phyloP scores from a whole-genome alignment of 2,329 filamentous ascomycete species.

The Ophiostoma ulmi region DNA sequence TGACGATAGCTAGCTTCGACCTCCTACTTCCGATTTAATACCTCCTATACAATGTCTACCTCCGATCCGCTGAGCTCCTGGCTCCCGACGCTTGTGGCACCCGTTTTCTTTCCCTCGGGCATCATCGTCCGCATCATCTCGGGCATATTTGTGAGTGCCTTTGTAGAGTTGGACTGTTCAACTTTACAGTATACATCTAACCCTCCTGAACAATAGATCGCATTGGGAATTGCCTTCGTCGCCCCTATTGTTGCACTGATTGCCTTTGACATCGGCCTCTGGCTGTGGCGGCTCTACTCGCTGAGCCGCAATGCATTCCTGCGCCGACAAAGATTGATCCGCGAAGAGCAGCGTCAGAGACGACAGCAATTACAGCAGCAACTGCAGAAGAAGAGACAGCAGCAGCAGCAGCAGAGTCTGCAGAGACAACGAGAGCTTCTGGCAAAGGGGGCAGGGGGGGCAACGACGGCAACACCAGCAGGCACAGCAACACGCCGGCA shows the following conservation, averaged over 20 bases:
- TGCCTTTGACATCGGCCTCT: conserved; percentile 48
- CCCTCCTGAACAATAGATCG: conserved; percentile 33
- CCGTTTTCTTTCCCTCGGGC: conserved; percentile 26
- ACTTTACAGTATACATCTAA: neutral
- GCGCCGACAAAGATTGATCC: neutral
- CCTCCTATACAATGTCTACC: neutral
- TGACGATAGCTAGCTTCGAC: neutral
- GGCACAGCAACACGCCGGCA: neutral
- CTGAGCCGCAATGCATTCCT: conserved; percentile 24
- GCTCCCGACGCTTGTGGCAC: conserved; percentile 21
- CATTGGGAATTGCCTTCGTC: conserved; percentile 43
- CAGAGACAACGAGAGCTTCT: neutral
- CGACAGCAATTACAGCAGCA: conserved; percentile 18
- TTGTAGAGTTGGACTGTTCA: neutral
- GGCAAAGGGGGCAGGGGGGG: neutral
- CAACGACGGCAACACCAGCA: neutral
- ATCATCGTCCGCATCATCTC: conserved; percentile 26
- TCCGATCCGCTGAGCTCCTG: conserved; percentile 22
- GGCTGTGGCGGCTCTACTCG: conserved; percentile 46
- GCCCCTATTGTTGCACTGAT: conserved; percentile 46
- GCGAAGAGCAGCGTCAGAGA: conserved; percentile 10
- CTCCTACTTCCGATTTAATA: neutral
- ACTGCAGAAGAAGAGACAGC: conserved; percentile 16
- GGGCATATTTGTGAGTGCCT: conserved; percentile 26
- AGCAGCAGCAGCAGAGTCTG: conserved; percentile 7